phyloP scores from a whole-genome alignment of 768 basidiomycete species.

The Naganishia randhawae region DNA sequence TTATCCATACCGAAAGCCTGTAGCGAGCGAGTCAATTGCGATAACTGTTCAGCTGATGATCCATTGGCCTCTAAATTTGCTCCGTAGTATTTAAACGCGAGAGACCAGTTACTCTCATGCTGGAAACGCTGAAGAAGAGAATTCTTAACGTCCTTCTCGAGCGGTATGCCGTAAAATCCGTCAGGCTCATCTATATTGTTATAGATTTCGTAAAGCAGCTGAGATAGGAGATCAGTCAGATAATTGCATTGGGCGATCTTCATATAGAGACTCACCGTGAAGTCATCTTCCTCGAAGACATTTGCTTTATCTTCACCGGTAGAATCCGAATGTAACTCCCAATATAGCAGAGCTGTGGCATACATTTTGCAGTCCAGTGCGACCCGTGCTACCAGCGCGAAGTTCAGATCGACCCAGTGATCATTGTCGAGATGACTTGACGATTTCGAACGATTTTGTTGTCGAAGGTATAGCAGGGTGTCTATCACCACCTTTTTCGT shows the following conservation, averaged over 20 bases:
- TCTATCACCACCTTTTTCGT: constrained; percentile 58
- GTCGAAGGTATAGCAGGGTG: constrained; percentile 73
- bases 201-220: constrained; percentile 85
- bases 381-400: constrained; percentile 64
- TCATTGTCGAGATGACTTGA: constrained; percentile 46
- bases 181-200: constrained; percentile 95
- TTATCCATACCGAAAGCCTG: constrained; percentile 85
- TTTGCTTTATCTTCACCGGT: neutral
- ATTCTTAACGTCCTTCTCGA: constrained; percentile 65
- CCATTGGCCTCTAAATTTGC: constrained; percentile 65
- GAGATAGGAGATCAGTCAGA: neutral
- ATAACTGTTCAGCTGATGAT: constrained; percentile 55
- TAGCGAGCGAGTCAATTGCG: constrained; percentile 67
- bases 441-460: constrained; percentile 56
- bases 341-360: constrained; percentile 81
- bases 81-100: constrained; percentile 84
- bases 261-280: neutral
- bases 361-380: constrained; percentile 77
- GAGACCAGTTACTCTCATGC: constrained; percentile 89
- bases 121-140: constrained; percentile 81
- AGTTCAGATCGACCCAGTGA: constrained; percentile 77
- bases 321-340: constrained; percentile 69
- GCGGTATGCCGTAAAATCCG: constrained; percentile 88
- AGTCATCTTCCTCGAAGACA: neutral
- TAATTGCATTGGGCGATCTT: too few relatives aligned